Evolutionary conservation across 169 alveolate species (phyloP).

Genomic region (Babesia caballi): DNA sequence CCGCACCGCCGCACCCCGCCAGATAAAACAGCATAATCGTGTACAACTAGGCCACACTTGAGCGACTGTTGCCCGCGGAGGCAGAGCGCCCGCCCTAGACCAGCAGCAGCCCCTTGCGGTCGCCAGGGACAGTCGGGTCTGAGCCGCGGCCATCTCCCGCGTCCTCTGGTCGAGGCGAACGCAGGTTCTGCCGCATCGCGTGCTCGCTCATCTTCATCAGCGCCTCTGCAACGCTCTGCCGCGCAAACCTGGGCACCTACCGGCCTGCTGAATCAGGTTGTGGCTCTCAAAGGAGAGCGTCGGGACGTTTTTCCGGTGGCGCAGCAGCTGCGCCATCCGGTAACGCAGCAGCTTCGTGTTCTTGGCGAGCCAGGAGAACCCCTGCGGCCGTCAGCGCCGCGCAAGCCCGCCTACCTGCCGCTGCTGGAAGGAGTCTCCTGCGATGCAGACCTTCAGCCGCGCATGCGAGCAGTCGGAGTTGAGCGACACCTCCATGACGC

Average conservation of each 20-base stretch:
- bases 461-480: slow-evolving; percentile 63
- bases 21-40: too few species aligned
- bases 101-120: background rate
- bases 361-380: slow-evolving; percentile 56
- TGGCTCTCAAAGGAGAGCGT: slow-evolving; percentile 37
- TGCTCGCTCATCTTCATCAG: slow-evolving; percentile 33
- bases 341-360: slow-evolving; percentile 43
- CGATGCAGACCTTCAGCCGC: slow-evolving; percentile 32
- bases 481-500: slow-evolving; percentile 36
- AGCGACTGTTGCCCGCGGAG: too few species aligned
- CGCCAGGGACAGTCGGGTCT: background rate
- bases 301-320: slow-evolving; percentile 59
- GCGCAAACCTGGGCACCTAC: background rate
- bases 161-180: background rate
- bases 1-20: too few species aligned
- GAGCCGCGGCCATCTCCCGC: background rate
- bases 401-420: slow-evolving; percentile 35
- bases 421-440: slow-evolving; percentile 60
- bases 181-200: background rate
- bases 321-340: slow-evolving; percentile 42
- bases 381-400: background rate
- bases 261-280: slow-evolving; percentile 40
- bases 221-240: slow-evolving; percentile 14
- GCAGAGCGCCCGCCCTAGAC: background rate
- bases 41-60: too few species aligned